A percentile compares a stretch with the other conserved stretches of the same genome.
These are phyloP conservation scores for Tulasnella sp. DNA, from an alignment of 768 basidiomycete species.

Conservation along the genomic window DNA sequence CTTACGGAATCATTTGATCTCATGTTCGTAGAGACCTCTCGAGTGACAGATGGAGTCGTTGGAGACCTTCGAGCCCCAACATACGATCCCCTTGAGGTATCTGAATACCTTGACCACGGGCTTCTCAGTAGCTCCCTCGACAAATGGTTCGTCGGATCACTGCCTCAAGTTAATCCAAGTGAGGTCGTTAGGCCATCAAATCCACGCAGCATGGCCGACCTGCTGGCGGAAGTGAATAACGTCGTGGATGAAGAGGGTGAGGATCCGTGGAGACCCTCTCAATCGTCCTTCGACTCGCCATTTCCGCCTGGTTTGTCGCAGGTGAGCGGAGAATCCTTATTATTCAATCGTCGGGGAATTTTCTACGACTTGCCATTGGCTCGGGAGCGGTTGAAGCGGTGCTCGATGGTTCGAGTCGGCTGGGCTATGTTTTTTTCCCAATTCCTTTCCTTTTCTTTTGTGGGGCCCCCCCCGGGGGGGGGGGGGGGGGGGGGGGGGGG, in stretches of 20 bases:
- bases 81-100: slow-evolving; percentile 31
- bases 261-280: slow-evolving; percentile 10
- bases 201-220: slow-evolving; percentile 24
- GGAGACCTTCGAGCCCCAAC: slow-evolving; percentile 27
- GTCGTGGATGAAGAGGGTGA: slow-evolving; percentile 20
- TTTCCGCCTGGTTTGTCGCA: background rate
- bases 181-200: slow-evolving; percentile 3
- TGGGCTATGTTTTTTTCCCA: background rate
- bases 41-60: slow-evolving; percentile 24
- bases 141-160: slow-evolving; percentile 29
- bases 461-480: no score
- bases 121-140: slow-evolving; percentile 28
- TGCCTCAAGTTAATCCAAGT: slow-evolving; percentile 23
- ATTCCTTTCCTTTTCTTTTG: background rate
- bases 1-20: slow-evolving; percentile 16
- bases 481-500: no score
- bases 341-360: background rate
- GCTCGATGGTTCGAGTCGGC: background rate
- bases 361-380: background rate
- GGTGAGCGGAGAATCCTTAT: slow-evolving; percentile 7
- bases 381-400: background rate
- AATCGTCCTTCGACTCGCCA: slow-evolving; percentile 13
- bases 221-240: slow-evolving; percentile 25
- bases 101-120: slow-evolving; percentile 31
- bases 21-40: slow-evolving; percentile 22